Conservation (phyloP, 306 rosid species). For the Sphenostylis stenocarpa region DNA sequence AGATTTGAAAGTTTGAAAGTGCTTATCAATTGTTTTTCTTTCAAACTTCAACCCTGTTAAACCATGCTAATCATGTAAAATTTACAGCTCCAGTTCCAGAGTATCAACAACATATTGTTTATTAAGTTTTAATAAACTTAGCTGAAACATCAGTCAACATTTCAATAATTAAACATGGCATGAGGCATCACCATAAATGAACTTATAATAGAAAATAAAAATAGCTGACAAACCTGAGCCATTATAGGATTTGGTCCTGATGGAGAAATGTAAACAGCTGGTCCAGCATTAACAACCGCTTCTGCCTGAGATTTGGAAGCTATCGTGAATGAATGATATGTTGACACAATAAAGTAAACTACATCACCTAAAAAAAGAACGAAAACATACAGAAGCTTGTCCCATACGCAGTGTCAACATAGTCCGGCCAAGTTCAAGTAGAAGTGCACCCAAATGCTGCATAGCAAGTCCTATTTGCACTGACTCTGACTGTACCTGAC, state of each 20-base stretch:
- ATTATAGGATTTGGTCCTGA: slow-evolving; percentile 95
- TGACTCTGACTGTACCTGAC: slow-evolving; percentile 81
- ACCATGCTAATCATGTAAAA: slow-evolving; percentile 3
- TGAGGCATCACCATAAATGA: background rate
- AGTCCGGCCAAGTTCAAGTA: slow-evolving; percentile 98
- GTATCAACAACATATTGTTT: background rate
- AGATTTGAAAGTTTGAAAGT: background rate
- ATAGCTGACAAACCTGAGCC: slow-evolving; percentile 83
- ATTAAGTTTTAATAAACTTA: slow-evolving; percentile 25
- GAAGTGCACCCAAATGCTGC: slow-evolving; percentile 91
- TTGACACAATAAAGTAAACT: slow-evolving; percentile 24
- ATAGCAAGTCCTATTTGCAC: slow-evolving; percentile 72
- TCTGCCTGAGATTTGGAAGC: slow-evolving; percentile 65
- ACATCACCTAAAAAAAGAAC: slow-evolving; percentile 29
- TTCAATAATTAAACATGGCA: slow-evolving; percentile 2
- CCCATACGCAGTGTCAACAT: slow-evolving; percentile 91
- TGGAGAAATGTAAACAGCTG: slow-evolving; percentile 93
- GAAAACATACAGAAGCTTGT: slow-evolving; percentile 71
- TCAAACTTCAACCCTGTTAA: slow-evolving; percentile 7
- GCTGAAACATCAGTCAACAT: background rate
- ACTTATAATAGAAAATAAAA: slow-evolving; percentile 1
- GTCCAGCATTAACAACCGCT: slow-evolving; percentile 84
- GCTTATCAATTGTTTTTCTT: background rate
- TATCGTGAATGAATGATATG: slow-evolving; percentile 11
- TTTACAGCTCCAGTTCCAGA: slow-evolving; percentile 16